A percentile compares a stretch with the other conserved stretches of the same genome.
These are phyloP conservation scores for Kodamaea plutei DNA, from an alignment of 1,139 yeast species.

Conservation along the genomic window DNA sequence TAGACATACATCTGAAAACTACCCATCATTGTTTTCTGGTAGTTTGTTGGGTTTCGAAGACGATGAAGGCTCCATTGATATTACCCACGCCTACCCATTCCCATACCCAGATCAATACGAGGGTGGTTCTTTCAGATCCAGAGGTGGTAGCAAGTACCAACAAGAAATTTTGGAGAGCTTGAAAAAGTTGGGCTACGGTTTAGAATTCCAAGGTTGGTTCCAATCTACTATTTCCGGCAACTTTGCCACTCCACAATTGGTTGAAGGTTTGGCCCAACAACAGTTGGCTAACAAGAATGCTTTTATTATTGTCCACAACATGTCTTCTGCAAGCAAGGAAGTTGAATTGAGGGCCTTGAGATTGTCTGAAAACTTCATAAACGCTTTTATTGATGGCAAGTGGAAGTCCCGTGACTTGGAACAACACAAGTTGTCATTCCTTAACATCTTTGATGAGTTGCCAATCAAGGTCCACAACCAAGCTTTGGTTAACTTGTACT, in stretches of 20 bases:
- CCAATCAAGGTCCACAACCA: constrained; percentile 62
- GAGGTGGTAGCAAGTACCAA: constrained; percentile 66
- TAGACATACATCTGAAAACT: constrained; percentile 68
- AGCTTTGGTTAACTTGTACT: constrained; percentile 38
- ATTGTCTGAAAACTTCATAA: constrained; percentile 59
- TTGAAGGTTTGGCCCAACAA: constrained; percentile 64
- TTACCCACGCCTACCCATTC: constrained; percentile 66
- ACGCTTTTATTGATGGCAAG: constrained; percentile 52
- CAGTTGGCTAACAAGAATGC: constrained; percentile 65
- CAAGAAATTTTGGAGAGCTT: constrained; percentile 63
- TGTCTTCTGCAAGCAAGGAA: constrained; percentile 60
- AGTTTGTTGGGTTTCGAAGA: constrained; percentile 75
- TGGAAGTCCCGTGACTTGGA: constrained; percentile 67
- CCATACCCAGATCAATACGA: constrained; percentile 53
- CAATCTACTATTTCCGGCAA: constrained; percentile 67
- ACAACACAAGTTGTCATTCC: constrained; percentile 58
- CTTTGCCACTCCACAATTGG: constrained; percentile 59
- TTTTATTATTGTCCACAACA: constrained; percentile 69
- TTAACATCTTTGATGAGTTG: constrained; percentile 69
- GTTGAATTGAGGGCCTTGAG: constrained; percentile 68
- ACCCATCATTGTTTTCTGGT: constrained; percentile 69
- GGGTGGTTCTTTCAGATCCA: constrained; percentile 52
- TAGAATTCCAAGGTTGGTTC: constrained; percentile 82
- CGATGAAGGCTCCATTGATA: constrained; percentile 44
- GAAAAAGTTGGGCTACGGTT: constrained; percentile 62